Base-by-base conservation (phyloP, 1,139 yeast species). In the Kodamaea anthophila region DNA sequence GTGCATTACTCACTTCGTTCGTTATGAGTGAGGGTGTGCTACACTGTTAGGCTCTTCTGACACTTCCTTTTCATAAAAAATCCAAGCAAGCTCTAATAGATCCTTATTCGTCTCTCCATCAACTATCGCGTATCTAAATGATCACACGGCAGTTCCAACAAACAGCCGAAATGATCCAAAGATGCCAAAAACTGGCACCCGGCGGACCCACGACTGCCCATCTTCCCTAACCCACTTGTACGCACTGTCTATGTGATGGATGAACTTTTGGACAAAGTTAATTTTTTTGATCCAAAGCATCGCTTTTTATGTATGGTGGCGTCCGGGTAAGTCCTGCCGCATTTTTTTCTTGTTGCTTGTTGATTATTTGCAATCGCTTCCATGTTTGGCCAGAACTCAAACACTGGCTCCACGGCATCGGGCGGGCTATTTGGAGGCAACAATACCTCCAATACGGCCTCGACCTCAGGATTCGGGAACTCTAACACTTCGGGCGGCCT, bases 231-330 rank as follows among this genome's bases (percentile, higher is more conserved):
- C 46, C 56, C 64, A 41, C 37, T 37, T 33, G 37, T 31, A 50
- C 60, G 72, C 67, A 66, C 73, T 66, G 73, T 66, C 73, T 65
- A 55, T 40, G 69, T 58, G 70, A 62, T 60, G 72, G 72, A 62
- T 43, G 47, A 63, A 31, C 68, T 61, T 65, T 65, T 63, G 71
- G 72, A 65, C 71, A 65, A 65, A 65, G 71, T 60, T 58, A 55
- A 53, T 44, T 25, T 24, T 33, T 30, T 37, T 39, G 37, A 37
- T 15, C 27, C 20, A 11, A 15, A 19, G n/a, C 21, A 21, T n/a
- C n/a, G n/a, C n/a, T n/a, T n/a, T n/a, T n/a, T n/a, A n/a, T n/a
- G n/a, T n/a, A n/a, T n/a, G n/a, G n/a, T n/a, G 11, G 21, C 27
- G 21, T 31, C 43, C 44, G 44, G 44, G 44, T 40, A 40, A 40